phyloP scores from a whole-genome alignment of 257 asterid species.

The Gentiana straminea region DNA sequence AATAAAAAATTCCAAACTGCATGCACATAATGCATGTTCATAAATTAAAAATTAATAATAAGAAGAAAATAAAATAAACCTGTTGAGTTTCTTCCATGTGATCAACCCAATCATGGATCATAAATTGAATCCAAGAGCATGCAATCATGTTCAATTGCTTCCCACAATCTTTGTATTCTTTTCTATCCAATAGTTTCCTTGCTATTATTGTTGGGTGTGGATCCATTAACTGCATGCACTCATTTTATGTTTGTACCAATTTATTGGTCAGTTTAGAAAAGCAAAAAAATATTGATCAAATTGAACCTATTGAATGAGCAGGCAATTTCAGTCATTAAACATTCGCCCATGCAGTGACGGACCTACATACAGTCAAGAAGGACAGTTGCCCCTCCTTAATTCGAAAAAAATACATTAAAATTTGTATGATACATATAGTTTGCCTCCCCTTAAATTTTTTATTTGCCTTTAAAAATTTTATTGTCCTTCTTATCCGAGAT shows the following conservation, averaged over 20 bases:
- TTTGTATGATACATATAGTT: no score
- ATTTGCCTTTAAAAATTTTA: no score
- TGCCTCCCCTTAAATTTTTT: no score
- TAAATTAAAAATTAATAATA: no score
- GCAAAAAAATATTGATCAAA: not conserved
- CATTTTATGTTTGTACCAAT: not conserved
- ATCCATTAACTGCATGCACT: constrained; percentile 15
- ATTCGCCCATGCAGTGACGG: not conserved
- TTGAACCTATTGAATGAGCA: not conserved
- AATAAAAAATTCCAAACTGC: no score
- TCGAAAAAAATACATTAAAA: no score
- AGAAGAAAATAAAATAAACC: constrained; percentile 1
- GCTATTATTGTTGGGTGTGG: constrained; percentile 26
- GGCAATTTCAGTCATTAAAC: not conserved
- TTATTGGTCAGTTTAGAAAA: not conserved
- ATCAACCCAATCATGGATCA: constrained; percentile 31
- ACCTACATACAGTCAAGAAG: not conserved
- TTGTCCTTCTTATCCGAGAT: no score
- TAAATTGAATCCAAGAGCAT: constrained; percentile 26
- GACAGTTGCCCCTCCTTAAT: no score
- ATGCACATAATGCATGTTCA: no score
- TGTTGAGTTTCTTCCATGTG: constrained; percentile 29
- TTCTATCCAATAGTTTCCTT: constrained; percentile 20
- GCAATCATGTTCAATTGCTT: constrained; percentile 24
- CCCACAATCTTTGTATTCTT: constrained; percentile 16